Base-by-base conservation (phyloP, 2,329 filamentous ascomycete genomes). In the Metarhizium album region DNA sequence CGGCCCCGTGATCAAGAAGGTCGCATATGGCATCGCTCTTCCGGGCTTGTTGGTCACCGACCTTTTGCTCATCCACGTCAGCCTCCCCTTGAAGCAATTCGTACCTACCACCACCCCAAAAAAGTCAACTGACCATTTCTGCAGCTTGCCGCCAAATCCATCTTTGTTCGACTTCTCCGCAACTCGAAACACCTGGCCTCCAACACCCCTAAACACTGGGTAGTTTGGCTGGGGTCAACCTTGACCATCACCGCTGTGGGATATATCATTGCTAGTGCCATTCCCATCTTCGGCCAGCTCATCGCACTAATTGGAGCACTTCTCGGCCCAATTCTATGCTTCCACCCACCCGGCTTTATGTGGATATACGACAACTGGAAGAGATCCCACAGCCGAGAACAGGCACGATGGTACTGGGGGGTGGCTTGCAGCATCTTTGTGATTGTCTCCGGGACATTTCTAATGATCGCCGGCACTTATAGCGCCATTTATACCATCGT, bases 1-100 rank as follows among this genome's bases (percentile, higher is more conserved):
- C 1, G 72, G 72, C 0, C 3, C 33, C 0, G 47, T 58, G 0
- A 61, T 72, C 49, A 74, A 74, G 62, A 74, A 69, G 54, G 59
- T 74, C 16, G 64, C 62, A 46, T 75, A 74, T 50, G 73, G 71
- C 7, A 55, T 66, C 18, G 62, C 63, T n/a, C 57, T 66, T 3
- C 62, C 60, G 1, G 63, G 63, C 2, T 53, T 66, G 13, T 47
- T 63, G 20, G 59, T 64, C 27, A 60, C 57, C 24, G 57, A 58
- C 8, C 59, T 57, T 47, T 54, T 65, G 2, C 52, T 62, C 35
- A 57, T 56, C 20, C 63, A 65, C 38, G 63, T 62, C 52, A 57
- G 61, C 56, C 4, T 23, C 23, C 13, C 4, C 27, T 8, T 29
- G 27, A 29, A 29, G 27, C 6, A 1, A 29, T 29, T n/a, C n/a